Evolutionary conservation across 2,329 filamentous ascomycete genomes (phyloP).

Genomic region (Diaporthe helianthi): DNA sequence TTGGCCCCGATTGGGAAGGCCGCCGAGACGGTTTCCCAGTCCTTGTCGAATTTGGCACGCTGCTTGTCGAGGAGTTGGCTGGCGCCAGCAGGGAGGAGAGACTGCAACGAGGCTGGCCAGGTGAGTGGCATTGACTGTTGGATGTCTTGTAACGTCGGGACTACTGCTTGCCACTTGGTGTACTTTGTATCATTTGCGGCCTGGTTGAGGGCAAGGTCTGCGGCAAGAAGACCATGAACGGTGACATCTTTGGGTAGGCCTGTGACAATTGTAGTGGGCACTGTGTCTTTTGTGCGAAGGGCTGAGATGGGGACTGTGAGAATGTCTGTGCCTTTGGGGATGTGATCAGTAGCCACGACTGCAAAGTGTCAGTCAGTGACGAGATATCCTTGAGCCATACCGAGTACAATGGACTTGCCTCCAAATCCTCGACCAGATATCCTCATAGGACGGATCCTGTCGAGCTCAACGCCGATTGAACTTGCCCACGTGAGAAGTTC

Average conservation of each 20-base stretch:
- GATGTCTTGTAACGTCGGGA: conserved; percentile 70
- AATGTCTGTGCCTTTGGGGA: conserved; percentile 41
- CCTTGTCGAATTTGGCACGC: conserved; percentile 47
- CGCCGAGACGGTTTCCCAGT: conserved; percentile 47
- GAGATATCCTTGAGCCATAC: not conserved
- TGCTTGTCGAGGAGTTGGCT: conserved; percentile 61
- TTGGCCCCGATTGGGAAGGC: conserved; percentile 43
- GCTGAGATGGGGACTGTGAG: conserved; percentile 61
- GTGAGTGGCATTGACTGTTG: conserved; percentile 52
- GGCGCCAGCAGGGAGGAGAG: conserved; percentile 53
- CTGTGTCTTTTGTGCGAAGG: conserved; percentile 69
- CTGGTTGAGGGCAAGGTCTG: conserved; percentile 65
- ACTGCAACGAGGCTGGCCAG: conserved; percentile 55
- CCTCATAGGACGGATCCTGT: conserved; percentile 69
- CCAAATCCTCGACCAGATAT: conserved; percentile 80
- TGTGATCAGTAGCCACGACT: conserved; percentile 20
- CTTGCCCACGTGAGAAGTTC: conserved; percentile 73
- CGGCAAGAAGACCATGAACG: conserved; percentile 77
- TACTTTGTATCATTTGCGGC: conserved; percentile 52
- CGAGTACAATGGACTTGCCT: conserved; percentile 21
- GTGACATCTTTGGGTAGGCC: conserved; percentile 62
- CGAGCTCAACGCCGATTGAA: conserved; percentile 68
- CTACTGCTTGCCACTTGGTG: conserved; percentile 68
- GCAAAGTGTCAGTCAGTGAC: conserved; percentile 16
- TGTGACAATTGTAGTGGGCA: conserved; percentile 59